Conservation (phyloP, 305 asterid genomes). For the Fraxinus nigra region DNA sequence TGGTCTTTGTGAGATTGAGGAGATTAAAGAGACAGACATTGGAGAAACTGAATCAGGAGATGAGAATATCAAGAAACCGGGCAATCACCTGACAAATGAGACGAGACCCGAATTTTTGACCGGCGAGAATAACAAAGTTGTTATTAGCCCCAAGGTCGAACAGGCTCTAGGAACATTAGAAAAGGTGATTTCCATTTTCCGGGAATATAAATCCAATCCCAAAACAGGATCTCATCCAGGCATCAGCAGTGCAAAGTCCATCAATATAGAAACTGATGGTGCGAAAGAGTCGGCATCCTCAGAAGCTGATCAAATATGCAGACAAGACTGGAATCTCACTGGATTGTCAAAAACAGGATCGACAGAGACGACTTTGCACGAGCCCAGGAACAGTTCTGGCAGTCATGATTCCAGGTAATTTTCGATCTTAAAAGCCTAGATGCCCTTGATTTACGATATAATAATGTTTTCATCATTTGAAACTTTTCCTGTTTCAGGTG, state of each 20-base stretch:
- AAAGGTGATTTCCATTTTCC: slow-evolving; percentile 49
- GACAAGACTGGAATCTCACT: slow-evolving; percentile 10
- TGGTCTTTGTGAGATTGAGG: slow-evolving; percentile 43
- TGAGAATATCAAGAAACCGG: slow-evolving; percentile 1
- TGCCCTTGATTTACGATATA: not conserved
- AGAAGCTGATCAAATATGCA: slow-evolving; percentile 26
- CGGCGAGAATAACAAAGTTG: slow-evolving; percentile 23
- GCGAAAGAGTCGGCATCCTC: slow-evolving; percentile 24
- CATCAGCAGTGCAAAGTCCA: slow-evolving; percentile 6
- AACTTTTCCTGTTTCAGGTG: slow-evolving; percentile 33
- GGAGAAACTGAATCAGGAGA: slow-evolving; percentile 21
- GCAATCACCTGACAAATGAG: slow-evolving; percentile 18
- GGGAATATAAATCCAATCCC: slow-evolving; percentile 33
- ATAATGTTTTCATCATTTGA: not conserved
- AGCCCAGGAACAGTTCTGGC: slow-evolving; percentile 43
- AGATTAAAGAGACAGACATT: slow-evolving; percentile 39
- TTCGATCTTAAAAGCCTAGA: not conserved
- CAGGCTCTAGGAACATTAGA: slow-evolving; percentile 62
- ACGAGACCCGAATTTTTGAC: not conserved
- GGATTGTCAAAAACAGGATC: slow-evolving; percentile 20
- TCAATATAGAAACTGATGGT: slow-evolving; percentile 17
- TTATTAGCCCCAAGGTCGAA: slow-evolving; percentile 54
- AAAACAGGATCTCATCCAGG: slow-evolving; percentile 4
- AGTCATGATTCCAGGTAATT: slow-evolving; percentile 60
- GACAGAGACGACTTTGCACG: slow-evolving; percentile 29